A percentile compares a stretch with the other conserved stretches of the same genome.
phyloP scores from a whole-genome alignment of 2,329 filamentous ascomycete species.

The Fusarium sp. region DNA sequence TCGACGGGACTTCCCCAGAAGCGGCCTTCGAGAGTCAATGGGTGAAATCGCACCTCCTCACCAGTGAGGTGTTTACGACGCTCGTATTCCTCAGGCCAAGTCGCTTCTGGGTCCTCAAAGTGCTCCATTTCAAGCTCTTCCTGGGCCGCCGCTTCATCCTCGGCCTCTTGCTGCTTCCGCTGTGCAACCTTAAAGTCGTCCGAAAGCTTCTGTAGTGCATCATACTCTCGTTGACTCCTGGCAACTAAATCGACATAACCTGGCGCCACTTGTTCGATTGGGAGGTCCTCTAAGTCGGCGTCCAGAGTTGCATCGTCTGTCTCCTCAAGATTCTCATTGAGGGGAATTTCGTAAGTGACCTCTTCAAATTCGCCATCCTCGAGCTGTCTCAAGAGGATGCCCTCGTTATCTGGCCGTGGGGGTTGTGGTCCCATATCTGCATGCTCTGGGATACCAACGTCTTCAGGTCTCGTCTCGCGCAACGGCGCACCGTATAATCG shows the following conservation, averaged over 20 bases:
- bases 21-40: slow-evolving; percentile 78
- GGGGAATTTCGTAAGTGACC: slow-evolving; percentile 61
- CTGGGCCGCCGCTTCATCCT: slow-evolving; percentile 51
- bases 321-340: slow-evolving; percentile 34
- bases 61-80: slow-evolving; percentile 51
- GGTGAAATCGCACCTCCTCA: slow-evolving; percentile 72
- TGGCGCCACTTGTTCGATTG: slow-evolving; percentile 46
- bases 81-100: slow-evolving; percentile 50
- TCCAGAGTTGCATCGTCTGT: slow-evolving; percentile 31
- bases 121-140: slow-evolving; percentile 50
- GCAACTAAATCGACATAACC: slow-evolving; percentile 63
- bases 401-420: slow-evolving; percentile 50
- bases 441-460: slow-evolving; percentile 64
- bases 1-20: slow-evolving; percentile 81
- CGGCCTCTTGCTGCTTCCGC: slow-evolving; percentile 51
- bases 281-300: slow-evolving; percentile 18
- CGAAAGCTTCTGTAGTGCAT: slow-evolving; percentile 66
- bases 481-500: slow-evolving; percentile 84
- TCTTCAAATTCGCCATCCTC: slow-evolving; percentile 72
- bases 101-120: slow-evolving; percentile 43
- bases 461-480: slow-evolving; percentile 69
- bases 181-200: slow-evolving; percentile 66
- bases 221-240: slow-evolving; percentile 67
- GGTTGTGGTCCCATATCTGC: slow-evolving; percentile 51
- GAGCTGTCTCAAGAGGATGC: slow-evolving; percentile 65